These are phyloP conservation scores for Exidia glandulosa DNA, from an alignment of 768 basidiomycete species.

Conservation along the genomic window DNA sequence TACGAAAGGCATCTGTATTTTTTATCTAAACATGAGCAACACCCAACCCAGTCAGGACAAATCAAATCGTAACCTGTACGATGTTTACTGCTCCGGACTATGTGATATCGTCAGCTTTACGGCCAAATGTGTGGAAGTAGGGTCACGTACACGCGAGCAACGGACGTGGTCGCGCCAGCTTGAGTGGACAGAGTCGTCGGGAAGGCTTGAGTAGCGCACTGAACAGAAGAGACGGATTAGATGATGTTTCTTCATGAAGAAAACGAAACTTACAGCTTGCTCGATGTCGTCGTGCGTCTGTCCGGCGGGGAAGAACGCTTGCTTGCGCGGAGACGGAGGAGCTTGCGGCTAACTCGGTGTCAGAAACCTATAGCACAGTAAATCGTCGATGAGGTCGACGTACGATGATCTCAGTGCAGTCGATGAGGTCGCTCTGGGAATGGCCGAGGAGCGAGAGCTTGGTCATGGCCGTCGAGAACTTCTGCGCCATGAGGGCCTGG, in stretches of 20 bases:
- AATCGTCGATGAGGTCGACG: not conserved
- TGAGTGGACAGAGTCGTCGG: not conserved
- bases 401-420: conserved; percentile 20
- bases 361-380: not conserved
- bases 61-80: too few relatives aligned
- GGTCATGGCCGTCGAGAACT: conserved; percentile 22
- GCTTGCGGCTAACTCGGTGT: not conserved
- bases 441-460: conserved; percentile 24
- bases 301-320: conserved; percentile 17
- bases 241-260: not conserved
- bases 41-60: too few relatives aligned
- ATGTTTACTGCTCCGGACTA: not conserved
- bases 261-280: conserved; percentile 7
- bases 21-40: too few relatives aligned
- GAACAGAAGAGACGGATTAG: too few relatives aligned
- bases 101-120: not conserved
- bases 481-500: too few relatives aligned
- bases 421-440: conserved; percentile 9
- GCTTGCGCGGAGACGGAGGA: not conserved
- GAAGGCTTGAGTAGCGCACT: not conserved
- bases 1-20: too few relatives aligned
- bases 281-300: conserved; percentile 19
- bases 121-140: not conserved
- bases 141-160: not conserved
- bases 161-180: not conserved